These are phyloP conservation scores for Nannochloropsis granulata DNA, from an alignment of 108 stramenopile genomes.

Conservation along the genomic window DNA sequence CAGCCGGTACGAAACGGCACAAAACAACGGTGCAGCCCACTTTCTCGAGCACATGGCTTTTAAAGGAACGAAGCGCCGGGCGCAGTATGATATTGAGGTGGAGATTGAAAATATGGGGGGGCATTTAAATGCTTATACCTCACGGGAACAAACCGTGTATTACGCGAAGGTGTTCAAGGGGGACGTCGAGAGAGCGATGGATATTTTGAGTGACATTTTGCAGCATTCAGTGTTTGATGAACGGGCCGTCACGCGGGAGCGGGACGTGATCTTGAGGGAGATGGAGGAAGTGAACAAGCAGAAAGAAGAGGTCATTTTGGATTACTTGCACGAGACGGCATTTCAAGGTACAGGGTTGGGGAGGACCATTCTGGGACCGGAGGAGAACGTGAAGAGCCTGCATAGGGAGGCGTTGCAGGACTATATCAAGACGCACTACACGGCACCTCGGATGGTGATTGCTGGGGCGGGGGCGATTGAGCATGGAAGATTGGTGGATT, in stretches of 20 bases:
- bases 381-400: constrained; percentile 71
- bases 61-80: constrained; percentile 72
- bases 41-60: constrained; percentile 99
- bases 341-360: constrained; percentile 85
- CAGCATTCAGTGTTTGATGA: constrained; percentile 63
- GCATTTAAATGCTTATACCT: constrained; percentile 94
- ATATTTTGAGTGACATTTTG: constrained; percentile 91
- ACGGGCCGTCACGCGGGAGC: constrained; percentile 73
- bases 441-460: constrained; percentile 92
- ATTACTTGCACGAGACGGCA: constrained; percentile 94
- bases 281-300: constrained; percentile 98
- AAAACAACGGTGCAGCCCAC: constrained; percentile 97
- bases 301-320: constrained; percentile 91
- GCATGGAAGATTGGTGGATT: constrained; percentile 64
- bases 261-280: constrained; percentile 95
- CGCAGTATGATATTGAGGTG: constrained; percentile 83
- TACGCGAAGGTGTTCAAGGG: constrained; percentile 95
- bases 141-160: constrained; percentile 97
- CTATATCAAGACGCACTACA: constrained; percentile 93
- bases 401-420: constrained; percentile 60
- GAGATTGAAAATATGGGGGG: constrained; percentile 99
- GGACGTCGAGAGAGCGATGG: constrained; percentile 78
- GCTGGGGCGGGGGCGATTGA: constrained; percentile 92
- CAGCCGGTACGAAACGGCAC: constrained; percentile 78
- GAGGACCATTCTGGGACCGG: constrained; percentile 88